Evolutionary conservation across 768 basidiomycete species (phyloP).

Genomic region (Pilatotrama ljubarskyi): DNA sequence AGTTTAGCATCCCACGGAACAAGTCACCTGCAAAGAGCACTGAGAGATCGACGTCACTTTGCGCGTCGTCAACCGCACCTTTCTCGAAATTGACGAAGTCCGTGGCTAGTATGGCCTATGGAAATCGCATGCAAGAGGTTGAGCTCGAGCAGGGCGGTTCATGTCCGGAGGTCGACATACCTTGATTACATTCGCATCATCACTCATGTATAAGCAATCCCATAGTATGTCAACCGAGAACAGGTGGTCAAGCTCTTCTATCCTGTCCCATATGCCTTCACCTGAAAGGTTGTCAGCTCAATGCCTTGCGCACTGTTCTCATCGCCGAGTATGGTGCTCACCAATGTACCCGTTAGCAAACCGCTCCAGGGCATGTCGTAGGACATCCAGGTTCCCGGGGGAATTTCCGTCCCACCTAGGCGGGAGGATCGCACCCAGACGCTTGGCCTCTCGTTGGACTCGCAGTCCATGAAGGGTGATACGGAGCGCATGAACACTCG

Average conservation of each 20-base stretch:
- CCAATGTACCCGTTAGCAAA: slow-evolving; percentile 7
- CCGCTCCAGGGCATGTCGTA: not conserved
- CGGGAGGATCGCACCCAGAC: slow-evolving; percentile 1
- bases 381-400: not conserved
- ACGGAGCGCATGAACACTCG: not conserved
- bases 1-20: slow-evolving; percentile 33
- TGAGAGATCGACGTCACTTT: not conserved
- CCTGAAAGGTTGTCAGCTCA: slow-evolving; percentile 21
- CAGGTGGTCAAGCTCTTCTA: slow-evolving; percentile 26
- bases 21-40: slow-evolving; percentile 30
- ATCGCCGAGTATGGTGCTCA: not conserved
- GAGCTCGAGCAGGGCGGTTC: not conserved
- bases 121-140: not conserved
- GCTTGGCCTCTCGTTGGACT: not conserved
- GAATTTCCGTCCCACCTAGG: not conserved
- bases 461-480: not conserved
- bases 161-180: slow-evolving; percentile 14
- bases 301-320: not conserved
- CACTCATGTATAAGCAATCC: slow-evolving; percentile 21
- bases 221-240: slow-evolving; percentile 21
- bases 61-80: slow-evolving; percentile 30
- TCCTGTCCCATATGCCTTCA: slow-evolving; percentile 24
- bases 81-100: slow-evolving; percentile 46
- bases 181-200: slow-evolving; percentile 34
- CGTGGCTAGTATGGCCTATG: slow-evolving; percentile 30